Base-by-base conservation (phyloP, 345 rosid species). In the Fremontodendron californicum region DNA sequence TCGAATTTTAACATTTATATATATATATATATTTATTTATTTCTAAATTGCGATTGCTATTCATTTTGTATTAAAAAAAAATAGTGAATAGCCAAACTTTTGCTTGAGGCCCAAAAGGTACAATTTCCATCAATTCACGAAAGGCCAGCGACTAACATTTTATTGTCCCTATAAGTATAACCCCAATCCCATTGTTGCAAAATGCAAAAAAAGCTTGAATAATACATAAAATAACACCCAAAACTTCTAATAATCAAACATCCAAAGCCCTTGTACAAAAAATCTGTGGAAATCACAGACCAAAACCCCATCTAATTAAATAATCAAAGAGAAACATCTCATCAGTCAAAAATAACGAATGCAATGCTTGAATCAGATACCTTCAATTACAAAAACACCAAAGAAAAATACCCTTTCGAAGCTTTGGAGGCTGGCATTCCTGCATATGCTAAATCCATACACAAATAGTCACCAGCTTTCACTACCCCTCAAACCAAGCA, bases 341-440 rank as follows among this genome's bases (percentile, higher is more conserved):
- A 42, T 13, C 55, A 13, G 37, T 69, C 25, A 46, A 45, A 69
- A 69, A 45, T 27, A 69, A 69, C 6, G 39, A 43, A 57, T n/a
- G n/a, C n/a, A n/a, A 68, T 68, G 73, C 49, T 68, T 45, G 54
- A 68, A 68, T 25, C 73, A 68, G 71, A 66, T 66, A 11, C 54
- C 55, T 25, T 46, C 46, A 68, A 31, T 45, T 71, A 40, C 49
- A n/a, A 33, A 74, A 52, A 65, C 35, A 46, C 55, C 55, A 45
- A 77, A 54, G n/a, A 45, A 51, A 27, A 75, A 69, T 19, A 29
- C 71, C 45, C 82, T 62, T 63, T 73, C 1, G 71, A 72, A 77
- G 64, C 75, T 66, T 45, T 75, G 79, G 62, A 63, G 49, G 77
- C 78, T n/a, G 48, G 78, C 74, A 69, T 66, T 78, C 40, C 77